phyloP scores from a whole-genome alignment of 345 rosid genomes.

The Camelina hispida region DNA sequence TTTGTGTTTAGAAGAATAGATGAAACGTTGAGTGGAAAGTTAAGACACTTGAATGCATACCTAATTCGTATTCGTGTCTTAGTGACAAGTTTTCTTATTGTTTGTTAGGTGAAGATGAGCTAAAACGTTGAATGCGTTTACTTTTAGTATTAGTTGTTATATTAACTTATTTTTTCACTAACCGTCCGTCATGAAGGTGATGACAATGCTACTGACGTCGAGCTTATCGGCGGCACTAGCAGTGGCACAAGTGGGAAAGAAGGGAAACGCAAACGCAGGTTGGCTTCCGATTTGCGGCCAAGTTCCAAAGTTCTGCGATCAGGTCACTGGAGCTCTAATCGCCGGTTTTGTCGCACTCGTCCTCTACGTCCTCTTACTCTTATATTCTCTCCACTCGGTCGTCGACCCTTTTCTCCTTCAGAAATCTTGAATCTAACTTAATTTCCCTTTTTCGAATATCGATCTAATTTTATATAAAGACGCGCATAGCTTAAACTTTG shows the following conservation, averaged over 20 bases:
- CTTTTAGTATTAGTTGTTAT: not conserved
- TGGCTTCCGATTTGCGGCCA: constrained; percentile 84
- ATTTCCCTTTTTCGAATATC: not conserved
- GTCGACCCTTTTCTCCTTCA: constrained; percentile 63
- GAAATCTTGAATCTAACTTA: constrained; percentile 41
- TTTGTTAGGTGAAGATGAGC: constrained; percentile 30
- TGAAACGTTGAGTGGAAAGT: constrained; percentile 6
- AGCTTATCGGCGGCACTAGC: constrained; percentile 83
- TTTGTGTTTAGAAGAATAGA: constrained; percentile 1
- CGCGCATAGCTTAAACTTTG: not conserved
- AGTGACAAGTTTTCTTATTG: not conserved
- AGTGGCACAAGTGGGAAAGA: constrained; percentile 73
- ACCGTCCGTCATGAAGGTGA: constrained; percentile 32
- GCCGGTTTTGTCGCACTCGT: constrained; percentile 62
- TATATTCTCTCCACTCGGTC: constrained; percentile 53
- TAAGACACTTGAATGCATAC: constrained; percentile 1
- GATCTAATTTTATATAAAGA: not conserved
- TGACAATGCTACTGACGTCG: constrained; percentile 58
- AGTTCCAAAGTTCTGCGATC: constrained; percentile 68
- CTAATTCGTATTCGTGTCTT: not conserved
- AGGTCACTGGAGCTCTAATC: constrained; percentile 63
- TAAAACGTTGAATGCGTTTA: not conserved
- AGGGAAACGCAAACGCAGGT: constrained; percentile 70
- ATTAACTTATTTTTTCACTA: constrained; percentile 7
- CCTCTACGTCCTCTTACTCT: constrained; percentile 52